Conservation (phyloP, 2,329 filamentous ascomycete species). For the Apiospora sp. region DNA sequence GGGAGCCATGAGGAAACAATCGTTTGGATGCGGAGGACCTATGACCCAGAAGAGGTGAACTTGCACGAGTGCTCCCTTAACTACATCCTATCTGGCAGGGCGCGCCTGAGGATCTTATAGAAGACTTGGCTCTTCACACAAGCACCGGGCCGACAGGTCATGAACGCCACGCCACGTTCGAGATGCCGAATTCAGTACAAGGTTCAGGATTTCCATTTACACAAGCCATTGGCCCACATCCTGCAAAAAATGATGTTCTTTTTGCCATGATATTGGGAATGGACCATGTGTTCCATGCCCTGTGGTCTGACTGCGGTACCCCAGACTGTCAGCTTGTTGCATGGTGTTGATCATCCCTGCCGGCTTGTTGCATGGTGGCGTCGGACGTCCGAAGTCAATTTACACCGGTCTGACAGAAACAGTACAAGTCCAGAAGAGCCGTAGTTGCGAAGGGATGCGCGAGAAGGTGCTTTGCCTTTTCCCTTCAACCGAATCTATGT, state of each 20-base stretch:
- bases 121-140: neutral
- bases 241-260: neutral
- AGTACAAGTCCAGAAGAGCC: neutral
- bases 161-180: neutral
- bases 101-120: neutral
- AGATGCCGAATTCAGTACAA: neutral
- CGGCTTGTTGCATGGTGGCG: neutral
- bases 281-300: neutral
- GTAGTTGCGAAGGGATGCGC: neutral
- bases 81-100: neutral
- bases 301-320: neutral
- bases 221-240: neutral
- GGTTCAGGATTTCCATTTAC: neutral
- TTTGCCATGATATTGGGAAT: neutral
- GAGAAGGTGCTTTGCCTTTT: neutral
- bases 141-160: neutral
- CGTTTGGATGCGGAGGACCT: neutral
- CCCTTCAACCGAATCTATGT: neutral
- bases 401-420: neutral
- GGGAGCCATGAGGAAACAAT: constrained; percentile 14
- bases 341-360: constrained; percentile 1
- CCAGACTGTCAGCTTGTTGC: neutral
- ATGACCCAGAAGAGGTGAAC: too few species aligned
- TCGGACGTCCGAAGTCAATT: constrained; percentile 17
- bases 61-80: neutral